These are phyloP conservation scores for Phoenix roebelenii DNA, from an alignment of 176 grass and related monocot species.

Conservation along the genomic window DNA sequence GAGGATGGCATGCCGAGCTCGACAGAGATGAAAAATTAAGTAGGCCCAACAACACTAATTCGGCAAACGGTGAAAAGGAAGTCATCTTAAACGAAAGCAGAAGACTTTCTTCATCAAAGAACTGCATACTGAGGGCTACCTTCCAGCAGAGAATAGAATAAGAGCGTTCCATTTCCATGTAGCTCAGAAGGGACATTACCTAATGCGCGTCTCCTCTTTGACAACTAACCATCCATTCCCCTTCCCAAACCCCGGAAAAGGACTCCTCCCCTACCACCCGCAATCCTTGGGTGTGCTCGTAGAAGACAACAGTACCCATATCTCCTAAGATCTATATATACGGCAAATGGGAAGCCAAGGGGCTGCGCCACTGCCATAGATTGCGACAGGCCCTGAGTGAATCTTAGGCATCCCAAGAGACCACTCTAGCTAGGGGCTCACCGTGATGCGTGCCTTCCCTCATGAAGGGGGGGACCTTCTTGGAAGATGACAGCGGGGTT, in stretches of 20 bases:
- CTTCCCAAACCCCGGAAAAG: too few species aligned
- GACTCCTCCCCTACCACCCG: not conserved
- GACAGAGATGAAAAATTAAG: too few species aligned
- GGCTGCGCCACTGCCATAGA: not conserved
- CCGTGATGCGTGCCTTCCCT: slow-evolving; percentile 2
- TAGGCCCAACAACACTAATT: too few species aligned
- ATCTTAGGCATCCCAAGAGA: not conserved
- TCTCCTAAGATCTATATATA: not conserved
- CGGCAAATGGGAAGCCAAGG: not conserved
- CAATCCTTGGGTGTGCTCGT: not conserved
- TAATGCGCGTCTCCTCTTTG: not conserved
- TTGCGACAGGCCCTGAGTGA: not conserved
- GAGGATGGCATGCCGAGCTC: too few species aligned
- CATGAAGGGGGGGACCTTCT: not conserved
- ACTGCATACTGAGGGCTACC: not conserved
- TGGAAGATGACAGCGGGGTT: not conserved
- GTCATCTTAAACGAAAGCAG: not conserved
- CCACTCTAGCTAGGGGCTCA: not conserved
- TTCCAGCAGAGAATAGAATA: not conserved
- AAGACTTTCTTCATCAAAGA: not conserved
- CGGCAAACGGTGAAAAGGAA: too few species aligned
- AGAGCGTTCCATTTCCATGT: slow-evolving; percentile 8
- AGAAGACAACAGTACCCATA: not conserved
- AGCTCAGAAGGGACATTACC: not conserved
- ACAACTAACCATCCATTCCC: too few species aligned